phyloP scores from a whole-genome alignment of 2,329 filamentous ascomycete species.

The Cadophora malorum region DNA sequence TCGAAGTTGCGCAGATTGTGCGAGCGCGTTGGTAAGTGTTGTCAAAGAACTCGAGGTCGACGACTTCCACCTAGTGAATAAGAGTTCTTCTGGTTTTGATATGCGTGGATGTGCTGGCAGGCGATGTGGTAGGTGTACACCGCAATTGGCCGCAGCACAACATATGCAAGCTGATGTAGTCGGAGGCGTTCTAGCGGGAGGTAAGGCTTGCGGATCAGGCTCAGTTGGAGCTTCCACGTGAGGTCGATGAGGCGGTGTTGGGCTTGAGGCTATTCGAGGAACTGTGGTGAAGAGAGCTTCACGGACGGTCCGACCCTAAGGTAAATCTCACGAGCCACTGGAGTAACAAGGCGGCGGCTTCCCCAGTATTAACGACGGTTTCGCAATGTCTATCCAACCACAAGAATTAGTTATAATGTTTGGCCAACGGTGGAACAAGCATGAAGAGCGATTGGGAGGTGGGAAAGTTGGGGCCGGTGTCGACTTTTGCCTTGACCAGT shows the following conservation, averaged over 20 bases:
- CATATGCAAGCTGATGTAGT: slow-evolving; percentile 65
- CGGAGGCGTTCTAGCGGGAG: slow-evolving; percentile 47
- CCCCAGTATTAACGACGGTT: slow-evolving; percentile 21
- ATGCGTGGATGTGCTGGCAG: slow-evolving; percentile 69
- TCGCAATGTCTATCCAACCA: slow-evolving; percentile 43
- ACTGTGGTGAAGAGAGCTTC: slow-evolving; percentile 35
- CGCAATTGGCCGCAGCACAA: slow-evolving; percentile 60
- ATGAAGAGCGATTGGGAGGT: slow-evolving; percentile 40
- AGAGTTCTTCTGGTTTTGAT: slow-evolving; percentile 55
- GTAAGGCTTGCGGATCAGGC: slow-evolving; percentile 48
- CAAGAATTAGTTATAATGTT: slow-evolving; percentile 43
- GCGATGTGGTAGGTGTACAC: slow-evolving; percentile 58
- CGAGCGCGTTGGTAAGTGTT: slow-evolving; percentile 34
- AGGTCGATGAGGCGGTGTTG: slow-evolving; percentile 38
- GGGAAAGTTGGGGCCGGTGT: slow-evolving; percentile 38
- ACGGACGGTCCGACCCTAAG: slow-evolving; percentile 25
- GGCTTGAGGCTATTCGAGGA: slow-evolving; percentile 41
- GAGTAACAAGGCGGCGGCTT: slow-evolving; percentile 32
- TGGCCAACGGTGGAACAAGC: slow-evolving; percentile 36
- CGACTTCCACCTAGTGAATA: slow-evolving; percentile 40
- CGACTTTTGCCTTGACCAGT: slow-evolving; percentile 43
- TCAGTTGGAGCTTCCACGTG: slow-evolving; percentile 42
- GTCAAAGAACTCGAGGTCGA: slow-evolving; percentile 37
- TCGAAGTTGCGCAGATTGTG: slow-evolving; percentile 24
- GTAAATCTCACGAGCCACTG: slow-evolving; percentile 39